Percentiles rank a stretch among this genome's conserved stretches.
phyloP scores from a whole-genome alignment of 345 rosid genomes.

The Lumnitzera littorea region DNA sequence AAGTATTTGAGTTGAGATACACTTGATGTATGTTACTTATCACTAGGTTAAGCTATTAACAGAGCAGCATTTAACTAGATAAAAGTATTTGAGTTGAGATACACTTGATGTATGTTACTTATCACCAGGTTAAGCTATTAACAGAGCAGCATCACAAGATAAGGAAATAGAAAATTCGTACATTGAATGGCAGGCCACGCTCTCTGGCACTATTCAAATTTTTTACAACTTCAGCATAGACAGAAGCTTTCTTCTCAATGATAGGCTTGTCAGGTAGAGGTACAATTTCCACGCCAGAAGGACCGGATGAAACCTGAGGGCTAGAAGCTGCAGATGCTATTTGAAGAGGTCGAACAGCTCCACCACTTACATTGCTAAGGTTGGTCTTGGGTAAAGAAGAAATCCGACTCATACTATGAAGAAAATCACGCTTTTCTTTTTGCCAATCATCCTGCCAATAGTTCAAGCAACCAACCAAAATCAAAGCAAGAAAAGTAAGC shows the following conservation, averaged over 20 bases:
- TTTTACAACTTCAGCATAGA: conserved; percentile 78
- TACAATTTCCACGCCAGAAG: conserved; percentile 50
- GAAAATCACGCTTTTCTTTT: conserved; percentile 89
- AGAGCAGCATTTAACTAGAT: not conserved
- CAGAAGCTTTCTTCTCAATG: conserved; percentile 67
- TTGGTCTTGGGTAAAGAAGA: conserved; percentile 77
- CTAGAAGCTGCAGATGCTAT: conserved; percentile 48
- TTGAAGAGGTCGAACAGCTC: conserved; percentile 47
- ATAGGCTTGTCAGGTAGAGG: conserved; percentile 57
- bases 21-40: too few relatives aligned
- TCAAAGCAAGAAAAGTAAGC: not conserved
- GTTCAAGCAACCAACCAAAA: conserved; percentile 9
- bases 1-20: too few relatives aligned
- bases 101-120: too few relatives aligned
- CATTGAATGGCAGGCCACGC: conserved; percentile 69
- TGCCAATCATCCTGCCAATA: conserved; percentile 84
- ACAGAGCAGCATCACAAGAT: not conserved
- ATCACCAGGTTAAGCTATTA: not conserved
- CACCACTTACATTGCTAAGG: conserved; percentile 28
- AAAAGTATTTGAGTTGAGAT: too few relatives aligned
- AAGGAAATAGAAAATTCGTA: conserved; percentile 16
- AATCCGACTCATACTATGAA: conserved; percentile 87
- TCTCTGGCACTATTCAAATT: conserved; percentile 75
- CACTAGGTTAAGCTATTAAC: not conserved
- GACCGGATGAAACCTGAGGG: conserved; percentile 47